Conservation (phyloP, 2,329 filamentous ascomycete species). For the Penicillium fuscoglaucum region DNA sequence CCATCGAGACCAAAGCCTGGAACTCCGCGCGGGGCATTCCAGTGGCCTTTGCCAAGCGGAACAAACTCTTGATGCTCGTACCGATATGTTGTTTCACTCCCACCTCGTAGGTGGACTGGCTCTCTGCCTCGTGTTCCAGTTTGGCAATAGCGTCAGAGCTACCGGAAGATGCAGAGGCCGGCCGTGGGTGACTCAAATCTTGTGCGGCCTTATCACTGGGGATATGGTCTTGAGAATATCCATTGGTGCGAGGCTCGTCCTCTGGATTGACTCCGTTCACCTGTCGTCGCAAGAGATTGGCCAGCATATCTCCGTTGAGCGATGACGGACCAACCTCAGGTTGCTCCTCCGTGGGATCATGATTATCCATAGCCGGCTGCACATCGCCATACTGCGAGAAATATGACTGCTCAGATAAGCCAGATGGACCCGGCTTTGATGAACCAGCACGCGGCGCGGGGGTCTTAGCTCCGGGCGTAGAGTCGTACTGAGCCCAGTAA, state of each 20-base stretch:
- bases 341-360: conserved; percentile 60
- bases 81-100: conserved; percentile 65
- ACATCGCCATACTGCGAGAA: conserved; percentile 63
- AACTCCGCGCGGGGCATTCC: conserved; percentile 62
- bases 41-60: conserved; percentile 58
- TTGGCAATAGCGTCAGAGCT: conserved; percentile 50
- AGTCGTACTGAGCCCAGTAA: conserved; percentile 66
- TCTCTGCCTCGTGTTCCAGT: conserved; percentile 56
- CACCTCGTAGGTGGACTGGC: conserved; percentile 56
- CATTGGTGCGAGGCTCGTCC: conserved; percentile 27
- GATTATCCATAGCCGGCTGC: conserved; percentile 63
- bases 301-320: conserved; percentile 54
- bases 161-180: conserved; percentile 44
- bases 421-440: conserved; percentile 30
- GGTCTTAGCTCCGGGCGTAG: conserved; percentile 49
- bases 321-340: conserved; percentile 52
- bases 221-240: conserved; percentile 21
- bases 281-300: conserved; percentile 42
- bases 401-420: conserved; percentile 57
- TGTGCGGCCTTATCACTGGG: conserved; percentile 27
- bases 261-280: conserved; percentile 28
- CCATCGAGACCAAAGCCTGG: conserved; percentile 58
- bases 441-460: conserved; percentile 32
- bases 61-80: conserved; percentile 64
- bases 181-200: conserved; percentile 45